phyloP scores from a whole-genome alignment of 2,329 filamentous ascomycete genomes.

The Xylaria sp. region DNA sequence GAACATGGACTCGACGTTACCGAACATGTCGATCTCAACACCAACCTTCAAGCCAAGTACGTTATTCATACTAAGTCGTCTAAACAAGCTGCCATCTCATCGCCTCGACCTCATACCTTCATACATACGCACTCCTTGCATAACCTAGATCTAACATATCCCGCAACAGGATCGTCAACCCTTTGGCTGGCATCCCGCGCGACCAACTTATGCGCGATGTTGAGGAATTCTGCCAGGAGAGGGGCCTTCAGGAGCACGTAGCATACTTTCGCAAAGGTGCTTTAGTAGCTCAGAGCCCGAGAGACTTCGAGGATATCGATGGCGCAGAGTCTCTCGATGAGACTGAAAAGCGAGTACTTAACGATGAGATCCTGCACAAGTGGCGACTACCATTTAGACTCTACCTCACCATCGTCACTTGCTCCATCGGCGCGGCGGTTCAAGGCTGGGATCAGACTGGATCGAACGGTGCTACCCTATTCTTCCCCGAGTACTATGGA shows the following conservation, averaged over 20 bases:
- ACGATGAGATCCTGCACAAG: slow-evolving; percentile 72
- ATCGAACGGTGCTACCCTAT: slow-evolving; percentile 71
- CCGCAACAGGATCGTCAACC: slow-evolving; percentile 57
- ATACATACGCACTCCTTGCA: neutral
- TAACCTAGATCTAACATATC: slow-evolving; percentile 4
- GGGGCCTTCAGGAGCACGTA: slow-evolving; percentile 68
- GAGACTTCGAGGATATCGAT: slow-evolving; percentile 68
- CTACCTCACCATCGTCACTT: slow-evolving; percentile 74
- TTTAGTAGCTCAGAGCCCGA: slow-evolving; percentile 77
- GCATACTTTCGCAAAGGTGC: slow-evolving; percentile 74
- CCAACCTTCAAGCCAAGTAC: slow-evolving; percentile 58
- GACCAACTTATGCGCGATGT: slow-evolving; percentile 66
- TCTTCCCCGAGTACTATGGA: slow-evolving; percentile 66
- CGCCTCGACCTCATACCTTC: neutral
- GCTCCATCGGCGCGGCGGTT: slow-evolving; percentile 76
- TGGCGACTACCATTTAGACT: slow-evolving; percentile 72
- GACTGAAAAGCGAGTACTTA: slow-evolving; percentile 68
- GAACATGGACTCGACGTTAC: slow-evolving; percentile 44
- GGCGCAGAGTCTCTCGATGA: slow-evolving; percentile 68
- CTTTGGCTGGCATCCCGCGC: slow-evolving; percentile 61
- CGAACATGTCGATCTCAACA: slow-evolving; percentile 53
- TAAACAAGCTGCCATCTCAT: neutral
- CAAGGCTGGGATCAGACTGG: slow-evolving; percentile 77
- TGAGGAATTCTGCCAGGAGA: slow-evolving; percentile 68
- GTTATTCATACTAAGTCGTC: slow-evolving; percentile 28